These are phyloP conservation scores for Leccinum rimulosum DNA, from an alignment of 768 basidiomycete genomes.

Conservation along the genomic window DNA sequence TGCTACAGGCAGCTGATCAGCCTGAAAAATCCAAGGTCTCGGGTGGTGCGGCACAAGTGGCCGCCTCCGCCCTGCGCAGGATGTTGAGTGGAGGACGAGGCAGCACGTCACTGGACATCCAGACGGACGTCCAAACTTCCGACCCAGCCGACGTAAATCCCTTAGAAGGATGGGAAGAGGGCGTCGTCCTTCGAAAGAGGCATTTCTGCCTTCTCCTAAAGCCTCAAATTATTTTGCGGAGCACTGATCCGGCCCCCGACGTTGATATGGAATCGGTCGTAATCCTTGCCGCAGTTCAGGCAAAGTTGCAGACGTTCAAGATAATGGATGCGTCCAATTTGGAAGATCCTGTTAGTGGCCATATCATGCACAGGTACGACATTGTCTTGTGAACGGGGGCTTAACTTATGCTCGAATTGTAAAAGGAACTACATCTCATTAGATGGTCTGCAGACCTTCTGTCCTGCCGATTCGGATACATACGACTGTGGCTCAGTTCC, in stretches of 20 bases:
- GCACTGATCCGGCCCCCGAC: constrained; percentile 41
- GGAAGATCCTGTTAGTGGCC: constrained; percentile 82
- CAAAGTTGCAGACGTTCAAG: constrained; percentile 71
- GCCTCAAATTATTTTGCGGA: constrained; percentile 82
- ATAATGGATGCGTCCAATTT: constrained; percentile 78
- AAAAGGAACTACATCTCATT: constrained; percentile 74
- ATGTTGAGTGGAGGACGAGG: constrained; percentile 55
- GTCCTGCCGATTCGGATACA: constrained; percentile 51
- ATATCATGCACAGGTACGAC: constrained; percentile 77
- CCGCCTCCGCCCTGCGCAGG: constrained; percentile 62
- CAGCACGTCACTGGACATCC: constrained; percentile 42
- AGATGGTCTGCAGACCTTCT: constrained; percentile 84
- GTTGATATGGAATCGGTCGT: constrained; percentile 52
- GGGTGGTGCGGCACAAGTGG: constrained; percentile 56
- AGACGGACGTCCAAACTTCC: constrained; percentile 26
- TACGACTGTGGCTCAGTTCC: constrained; percentile 63
- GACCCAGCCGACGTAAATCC: constrained; percentile 48
- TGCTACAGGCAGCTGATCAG: constrained; percentile 14
- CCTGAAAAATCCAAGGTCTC: constrained; percentile 31
- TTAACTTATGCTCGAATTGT: constrained; percentile 3
- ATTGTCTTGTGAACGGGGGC: not conserved
- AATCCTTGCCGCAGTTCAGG: constrained; percentile 75
- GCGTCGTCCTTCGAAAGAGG: constrained; percentile 63
- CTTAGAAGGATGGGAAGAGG: constrained; percentile 69
- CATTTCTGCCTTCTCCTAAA: constrained; percentile 87